These are phyloP conservation scores for Hypoxylon trugodes DNA, from an alignment of 495 filamentous ascomycete species.

Conservation along the genomic window DNA sequence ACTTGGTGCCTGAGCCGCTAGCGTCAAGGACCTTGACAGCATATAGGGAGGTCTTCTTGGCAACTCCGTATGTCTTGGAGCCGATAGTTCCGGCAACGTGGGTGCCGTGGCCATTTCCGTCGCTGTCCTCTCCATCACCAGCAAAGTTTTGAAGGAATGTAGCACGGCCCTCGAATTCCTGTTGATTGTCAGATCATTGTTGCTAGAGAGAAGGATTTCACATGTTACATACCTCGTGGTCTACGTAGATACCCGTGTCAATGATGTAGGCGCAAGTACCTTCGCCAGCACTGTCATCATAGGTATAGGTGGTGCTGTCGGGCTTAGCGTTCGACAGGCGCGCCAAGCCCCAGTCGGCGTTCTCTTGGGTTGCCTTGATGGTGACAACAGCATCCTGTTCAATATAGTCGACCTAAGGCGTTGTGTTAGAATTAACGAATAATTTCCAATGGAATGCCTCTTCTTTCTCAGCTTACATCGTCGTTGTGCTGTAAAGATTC, in stretches of 20 bases:
- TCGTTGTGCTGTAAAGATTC: conserved; percentile 51
- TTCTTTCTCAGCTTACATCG: conserved; percentile 41
- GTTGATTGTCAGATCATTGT: conserved; percentile 34
- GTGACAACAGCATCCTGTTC: conserved; percentile 59
- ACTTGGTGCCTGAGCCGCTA: conserved; percentile 51
- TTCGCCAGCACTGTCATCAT: conserved; percentile 63
- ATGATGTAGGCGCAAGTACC: conserved; percentile 69
- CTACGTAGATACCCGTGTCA: conserved; percentile 65
- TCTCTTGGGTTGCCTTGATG: conserved; percentile 54
- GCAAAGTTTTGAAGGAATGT: conserved; percentile 50
- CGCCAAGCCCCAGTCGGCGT: conserved; percentile 64
- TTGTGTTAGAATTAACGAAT: conserved; percentile 1
- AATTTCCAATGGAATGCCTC: not conserved
- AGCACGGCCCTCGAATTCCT: conserved; percentile 67
- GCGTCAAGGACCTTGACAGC: conserved; percentile 73
- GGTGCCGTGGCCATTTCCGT: conserved; percentile 64
- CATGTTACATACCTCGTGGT: conserved; percentile 62
- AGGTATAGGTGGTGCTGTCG: conserved; percentile 59
- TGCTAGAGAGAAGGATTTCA: conserved; percentile 53
- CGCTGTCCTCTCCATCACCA: conserved; percentile 42
- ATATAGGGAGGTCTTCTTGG: conserved; percentile 69
- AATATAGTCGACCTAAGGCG: conserved; percentile 56
- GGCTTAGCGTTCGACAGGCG: conserved; percentile 57
- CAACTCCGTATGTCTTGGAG: conserved; percentile 67
- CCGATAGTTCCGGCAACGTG: conserved; percentile 73